These are phyloP conservation scores for Chalciporus sphaerocephalus DNA, from an alignment of 768 basidiomycete genomes.

Conservation along the genomic window DNA sequence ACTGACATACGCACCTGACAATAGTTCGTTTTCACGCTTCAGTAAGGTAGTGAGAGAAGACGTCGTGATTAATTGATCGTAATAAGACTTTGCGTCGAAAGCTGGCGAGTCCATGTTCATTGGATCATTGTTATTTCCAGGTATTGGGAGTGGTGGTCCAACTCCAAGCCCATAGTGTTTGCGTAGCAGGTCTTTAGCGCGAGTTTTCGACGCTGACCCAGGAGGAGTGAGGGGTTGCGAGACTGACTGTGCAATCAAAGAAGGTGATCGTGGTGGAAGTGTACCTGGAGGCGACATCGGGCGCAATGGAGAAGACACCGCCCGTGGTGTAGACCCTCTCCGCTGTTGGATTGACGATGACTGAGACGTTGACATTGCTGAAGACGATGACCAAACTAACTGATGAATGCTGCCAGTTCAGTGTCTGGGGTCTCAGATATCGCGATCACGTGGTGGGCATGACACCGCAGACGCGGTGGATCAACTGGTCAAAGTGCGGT, in stretches of 20 bases:
- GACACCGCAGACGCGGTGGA: too few relatives aligned
- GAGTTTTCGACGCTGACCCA: slow-evolving; percentile 40
- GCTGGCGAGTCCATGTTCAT: slow-evolving; percentile 82
- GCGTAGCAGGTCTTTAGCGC: slow-evolving; percentile 72
- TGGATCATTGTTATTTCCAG: slow-evolving; percentile 60
- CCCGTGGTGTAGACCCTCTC: slow-evolving; percentile 31
- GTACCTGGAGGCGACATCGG: slow-evolving; percentile 34
- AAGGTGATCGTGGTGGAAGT: slow-evolving; percentile 12
- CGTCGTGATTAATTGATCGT: slow-evolving; percentile 81
- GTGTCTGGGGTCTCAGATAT: neutral
- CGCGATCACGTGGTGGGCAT: slow-evolving; percentile 26
- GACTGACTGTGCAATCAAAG: slow-evolving; percentile 19
- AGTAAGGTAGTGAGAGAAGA: slow-evolving; percentile 69
- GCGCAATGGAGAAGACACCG: slow-evolving; percentile 44
- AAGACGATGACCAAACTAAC: neutral
- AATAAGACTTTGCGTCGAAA: slow-evolving; percentile 81
- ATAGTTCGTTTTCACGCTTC: slow-evolving; percentile 77
- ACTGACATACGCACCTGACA: slow-evolving; percentile 46
- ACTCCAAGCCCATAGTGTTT: slow-evolving; percentile 85
- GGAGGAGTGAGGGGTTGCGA: slow-evolving; percentile 27
- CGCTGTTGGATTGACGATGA: slow-evolving; percentile 17
- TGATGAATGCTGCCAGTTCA: neutral
- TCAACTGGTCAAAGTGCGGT: too few relatives aligned
- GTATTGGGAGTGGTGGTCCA: slow-evolving; percentile 60
- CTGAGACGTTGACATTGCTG: slow-evolving; percentile 8